Evolutionary conservation across 129 eudicot genomes (phyloP), one percentile per base, ranked within the genome.

Genomic region (Arctium minus): DNA sequence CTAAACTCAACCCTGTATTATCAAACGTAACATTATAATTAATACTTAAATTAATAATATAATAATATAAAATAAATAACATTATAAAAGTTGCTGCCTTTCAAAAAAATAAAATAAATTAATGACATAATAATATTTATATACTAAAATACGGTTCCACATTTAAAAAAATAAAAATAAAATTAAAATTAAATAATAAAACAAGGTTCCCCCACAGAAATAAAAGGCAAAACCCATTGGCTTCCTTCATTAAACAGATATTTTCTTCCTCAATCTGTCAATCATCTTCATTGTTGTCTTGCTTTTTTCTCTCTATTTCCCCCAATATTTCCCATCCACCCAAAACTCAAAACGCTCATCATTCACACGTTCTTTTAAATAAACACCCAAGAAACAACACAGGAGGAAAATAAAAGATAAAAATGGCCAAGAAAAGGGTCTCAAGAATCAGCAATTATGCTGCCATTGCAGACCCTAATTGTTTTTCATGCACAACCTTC

Each of bases 401-500:
- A 33, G 75, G 79, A 48, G 8, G 22, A 15, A 56, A 56, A 56
- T 1, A 56, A 50, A 17, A 3, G 27, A 53, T 3, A 53, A 53
- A 0, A 22, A 76, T 85, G 50, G 68, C 60, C 70, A 88, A 80
- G 38, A 80, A 89, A 75, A 80, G 87, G 75, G 73, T 87, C 2
- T 86, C 92, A 0, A 85, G 90, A 84, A 83, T 89, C 15, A 91
- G 97, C 15, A 90, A 84, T 68, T 92, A 92, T 82, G 94, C 97
- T 0, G 73, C 91, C 35, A 78, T 88, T 30, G 83, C 85, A n/a
- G 97, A 90, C 87, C 90, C 91, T 18, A 30, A 82, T 42, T 89
- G 77, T 35, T 80, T 93, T 84, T 89, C 98, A 39, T 93, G 98
- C 78, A 91, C 98, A 32, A 93, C 98, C 60, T 93, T 93, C 85